Evolutionary conservation across 2,329 filamentous ascomycete genomes (phyloP).

Genomic region (Aspergillus sp.): DNA sequence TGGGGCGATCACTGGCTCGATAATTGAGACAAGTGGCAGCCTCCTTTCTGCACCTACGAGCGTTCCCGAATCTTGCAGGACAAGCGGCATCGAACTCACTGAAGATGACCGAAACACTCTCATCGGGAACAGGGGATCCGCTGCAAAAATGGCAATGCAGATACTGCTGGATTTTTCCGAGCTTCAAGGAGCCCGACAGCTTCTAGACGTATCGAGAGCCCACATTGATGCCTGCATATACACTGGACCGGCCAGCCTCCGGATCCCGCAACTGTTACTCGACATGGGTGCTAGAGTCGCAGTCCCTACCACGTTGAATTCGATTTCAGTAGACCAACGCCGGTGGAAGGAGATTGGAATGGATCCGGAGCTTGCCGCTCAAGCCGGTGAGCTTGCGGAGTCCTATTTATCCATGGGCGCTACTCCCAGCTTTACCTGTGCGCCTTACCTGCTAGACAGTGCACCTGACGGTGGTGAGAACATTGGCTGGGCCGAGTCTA

Average conservation of each 20-base stretch:
- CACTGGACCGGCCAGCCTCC: conserved; percentile 30
- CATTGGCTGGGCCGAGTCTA: conserved; percentile 39
- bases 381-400: conserved; percentile 27
- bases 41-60: background rate
- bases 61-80: too few species aligned
- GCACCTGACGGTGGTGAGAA: conserved; percentile 30
- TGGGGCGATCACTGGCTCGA: conserved; percentile 3
- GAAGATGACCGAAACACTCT: conserved; percentile 17
- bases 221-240: conserved; percentile 40
- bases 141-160: conserved; percentile 28
- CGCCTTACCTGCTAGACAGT: conserved; percentile 34
- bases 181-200: conserved; percentile 21
- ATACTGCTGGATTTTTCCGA: conserved; percentile 31
- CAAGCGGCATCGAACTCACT: conserved; percentile 11
- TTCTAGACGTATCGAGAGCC: conserved; percentile 33
- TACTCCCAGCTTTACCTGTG: conserved; percentile 35
- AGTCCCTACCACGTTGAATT: conserved; percentile 35
- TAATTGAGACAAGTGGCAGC: conserved; percentile 1
- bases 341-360: conserved; percentile 33
- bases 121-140: conserved; percentile 23
- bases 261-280: conserved; percentile 28
- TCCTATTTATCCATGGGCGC: conserved; percentile 36
- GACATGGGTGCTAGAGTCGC: conserved; percentile 26
- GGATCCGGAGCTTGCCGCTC: conserved; percentile 18
- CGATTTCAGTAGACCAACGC: conserved; percentile 36